A percentile compares a stretch with the other conserved stretches of the same genome.
These are phyloP conservation scores for Triglochin maritima DNA, from an alignment of 106 monocot genomes.

Conservation along the genomic window DNA sequence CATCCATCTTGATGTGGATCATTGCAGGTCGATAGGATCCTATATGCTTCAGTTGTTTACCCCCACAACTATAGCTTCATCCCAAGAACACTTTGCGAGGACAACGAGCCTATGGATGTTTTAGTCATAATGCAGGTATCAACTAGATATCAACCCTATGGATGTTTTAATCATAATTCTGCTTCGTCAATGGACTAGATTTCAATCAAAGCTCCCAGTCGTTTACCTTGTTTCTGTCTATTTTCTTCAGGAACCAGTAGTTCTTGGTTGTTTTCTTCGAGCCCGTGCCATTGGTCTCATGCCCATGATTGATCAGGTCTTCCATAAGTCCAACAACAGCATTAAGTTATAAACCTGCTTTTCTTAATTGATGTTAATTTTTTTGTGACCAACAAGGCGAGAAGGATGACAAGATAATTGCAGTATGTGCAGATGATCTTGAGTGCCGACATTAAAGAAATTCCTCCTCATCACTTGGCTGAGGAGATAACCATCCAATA, in stretches of 20 bases:
- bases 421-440: conserved; percentile 63
- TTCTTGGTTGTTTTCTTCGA: conserved; percentile 70
- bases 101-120: conserved; percentile 61
- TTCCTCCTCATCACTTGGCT: conserved; percentile 60
- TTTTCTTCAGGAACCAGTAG: conserved; percentile 44
- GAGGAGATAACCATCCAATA: conserved; percentile 19
- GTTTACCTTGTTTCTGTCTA: neutral
- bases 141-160: too few relatives aligned
- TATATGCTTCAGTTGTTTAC: conserved; percentile 82
- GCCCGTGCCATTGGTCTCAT: conserved; percentile 69
- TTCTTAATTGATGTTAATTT: neutral
- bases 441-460: conserved; percentile 69
- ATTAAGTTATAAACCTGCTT: neutral
- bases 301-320: conserved; percentile 75
- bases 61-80: conserved; percentile 64
- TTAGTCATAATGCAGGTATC: conserved; percentile 74
- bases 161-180: too few relatives aligned
- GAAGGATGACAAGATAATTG: conserved; percentile 69
- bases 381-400: conserved; percentile 29
- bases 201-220: too few relatives aligned
- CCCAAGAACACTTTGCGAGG: conserved; percentile 54
- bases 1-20: neutral
- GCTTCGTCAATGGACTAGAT: too few relatives aligned
- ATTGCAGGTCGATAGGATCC: conserved; percentile 54
- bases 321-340: neutral